A percentile compares a stretch with the other conserved stretches of the same genome.
phyloP scores from a whole-genome alignment of 352 stramenopile species.

The Globisporangium alternatum region DNA sequence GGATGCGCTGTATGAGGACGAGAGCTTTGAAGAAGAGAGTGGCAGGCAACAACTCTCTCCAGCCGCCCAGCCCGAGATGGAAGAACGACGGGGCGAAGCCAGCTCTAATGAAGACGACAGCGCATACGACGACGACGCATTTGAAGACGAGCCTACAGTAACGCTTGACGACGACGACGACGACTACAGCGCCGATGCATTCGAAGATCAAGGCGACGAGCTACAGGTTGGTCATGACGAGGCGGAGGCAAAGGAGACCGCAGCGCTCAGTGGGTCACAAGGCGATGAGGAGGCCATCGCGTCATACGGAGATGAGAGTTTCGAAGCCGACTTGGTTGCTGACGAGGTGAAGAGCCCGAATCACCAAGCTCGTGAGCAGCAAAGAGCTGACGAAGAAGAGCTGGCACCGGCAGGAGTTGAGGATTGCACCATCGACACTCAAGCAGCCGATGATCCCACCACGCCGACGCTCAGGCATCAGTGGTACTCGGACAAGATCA shows the following conservation, averaged over 20 bases:
- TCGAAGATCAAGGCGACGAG: constrained; percentile 11
- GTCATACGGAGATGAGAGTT: constrained; percentile 10
- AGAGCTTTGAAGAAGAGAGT: constrained; percentile 14
- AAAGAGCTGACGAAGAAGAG: background rate
- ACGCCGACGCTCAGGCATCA: background rate
- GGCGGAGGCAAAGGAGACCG: background rate
- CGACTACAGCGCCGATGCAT: constrained; percentile 15
- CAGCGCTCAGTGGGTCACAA: background rate
- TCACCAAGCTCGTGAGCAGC: too few species aligned
- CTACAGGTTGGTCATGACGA: background rate
- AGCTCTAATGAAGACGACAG: background rate
- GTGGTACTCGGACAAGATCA: constrained; percentile 13
- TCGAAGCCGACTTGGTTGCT: background rate
- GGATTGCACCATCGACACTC: background rate
- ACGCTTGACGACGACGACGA: background rate
- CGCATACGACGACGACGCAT: constrained; percentile 17
- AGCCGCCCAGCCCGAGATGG: too few species aligned
- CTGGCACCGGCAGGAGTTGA: background rate
- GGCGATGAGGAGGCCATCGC: background rate
- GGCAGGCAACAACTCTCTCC: background rate
- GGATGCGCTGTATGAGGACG: constrained; percentile 8
- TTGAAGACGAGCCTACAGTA: constrained; percentile 7
- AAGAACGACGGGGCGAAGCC: background rate
- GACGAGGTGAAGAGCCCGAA: background rate
- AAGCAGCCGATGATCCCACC: background rate